Percentiles rank a stretch among this genome's conserved stretches.
phyloP scores from a whole-genome alignment of 2,329 filamentous ascomycete species.

The Calonectria pauciramosa region DNA sequence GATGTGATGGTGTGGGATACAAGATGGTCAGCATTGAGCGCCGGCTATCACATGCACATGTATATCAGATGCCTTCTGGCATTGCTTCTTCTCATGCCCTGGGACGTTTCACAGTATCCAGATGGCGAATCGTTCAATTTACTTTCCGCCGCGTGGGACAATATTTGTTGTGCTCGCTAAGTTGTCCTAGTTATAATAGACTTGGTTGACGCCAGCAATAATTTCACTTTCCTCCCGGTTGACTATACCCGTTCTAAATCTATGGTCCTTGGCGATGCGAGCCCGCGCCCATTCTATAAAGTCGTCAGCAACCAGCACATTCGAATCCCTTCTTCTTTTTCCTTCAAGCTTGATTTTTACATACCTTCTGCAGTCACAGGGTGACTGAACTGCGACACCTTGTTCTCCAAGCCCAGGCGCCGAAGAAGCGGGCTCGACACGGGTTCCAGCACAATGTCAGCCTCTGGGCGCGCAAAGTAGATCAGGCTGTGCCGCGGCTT shows the following conservation, averaged over 20 bases:
- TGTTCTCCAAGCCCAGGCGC: conserved; percentile 10
- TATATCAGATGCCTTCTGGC: not conserved
- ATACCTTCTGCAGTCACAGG: conserved; percentile 17
- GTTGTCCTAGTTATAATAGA: conserved; percentile 2
- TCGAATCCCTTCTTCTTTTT: not conserved
- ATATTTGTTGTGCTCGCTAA: not conserved
- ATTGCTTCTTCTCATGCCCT: not conserved
- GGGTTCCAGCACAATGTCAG: conserved; percentile 32
- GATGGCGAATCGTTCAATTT: not conserved
- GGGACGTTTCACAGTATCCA: not conserved
- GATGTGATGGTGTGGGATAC: not conserved
- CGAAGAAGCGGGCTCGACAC: conserved; percentile 8
- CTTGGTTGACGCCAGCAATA: conserved; percentile 18
- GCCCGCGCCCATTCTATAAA: conserved; percentile 21
- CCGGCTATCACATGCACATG: not conserved
- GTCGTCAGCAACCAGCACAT: not conserved
- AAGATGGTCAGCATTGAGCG: not conserved
- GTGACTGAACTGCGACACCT: conserved; percentile 10
- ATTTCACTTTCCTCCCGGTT: conserved; percentile 19
- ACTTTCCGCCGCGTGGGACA: not conserved
- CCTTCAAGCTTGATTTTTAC: not conserved
- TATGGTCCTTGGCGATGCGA: conserved; percentile 22
- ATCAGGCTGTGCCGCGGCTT: conserved; percentile 62
- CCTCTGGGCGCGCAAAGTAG: conserved; percentile 56
- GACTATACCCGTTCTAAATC: conserved; percentile 19